Conservation (phyloP, 805 yeast species). For the Maudiozyma barnettii region DNA sequence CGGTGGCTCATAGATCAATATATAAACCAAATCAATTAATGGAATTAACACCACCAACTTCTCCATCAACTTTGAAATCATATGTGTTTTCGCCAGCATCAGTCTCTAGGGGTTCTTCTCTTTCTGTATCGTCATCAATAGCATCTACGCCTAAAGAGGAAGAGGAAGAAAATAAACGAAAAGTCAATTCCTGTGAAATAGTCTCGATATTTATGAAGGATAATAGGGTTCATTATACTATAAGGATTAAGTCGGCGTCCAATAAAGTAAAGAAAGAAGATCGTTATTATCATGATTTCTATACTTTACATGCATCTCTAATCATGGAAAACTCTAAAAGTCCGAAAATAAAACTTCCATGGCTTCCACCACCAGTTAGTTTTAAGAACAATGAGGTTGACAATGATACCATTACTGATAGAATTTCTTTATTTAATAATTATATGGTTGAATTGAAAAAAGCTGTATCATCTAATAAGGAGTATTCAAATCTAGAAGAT, state of each 20-base stretch:
- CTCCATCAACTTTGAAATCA: slow-evolving; percentile 15
- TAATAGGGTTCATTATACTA: slow-evolving; percentile 12
- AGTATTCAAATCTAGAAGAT: neutral
- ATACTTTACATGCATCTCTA: slow-evolving; percentile 13
- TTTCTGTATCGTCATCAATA: slow-evolving; percentile 2
- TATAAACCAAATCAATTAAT: slow-evolving; percentile 1
- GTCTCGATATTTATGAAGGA: slow-evolving; percentile 8
- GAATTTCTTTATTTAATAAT: slow-evolving; percentile 7
- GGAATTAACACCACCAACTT: slow-evolving; percentile 15
- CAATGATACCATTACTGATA: neutral
- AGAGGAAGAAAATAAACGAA: neutral
- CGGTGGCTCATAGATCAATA: neutral
- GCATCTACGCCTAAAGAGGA: neutral
- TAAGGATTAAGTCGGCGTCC: slow-evolving; percentile 8
- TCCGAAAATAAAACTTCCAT: slow-evolving; percentile 2
- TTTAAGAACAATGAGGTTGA: neutral
- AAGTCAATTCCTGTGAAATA: slow-evolving; percentile 3
- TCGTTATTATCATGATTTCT: slow-evolving; percentile 18
- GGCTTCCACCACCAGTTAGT: slow-evolving; percentile 8
- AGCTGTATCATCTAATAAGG: neutral
- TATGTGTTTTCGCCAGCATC: slow-evolving; percentile 9
- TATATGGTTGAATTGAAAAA: slow-evolving; percentile 4
- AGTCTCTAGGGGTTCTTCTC: slow-evolving; percentile 7
- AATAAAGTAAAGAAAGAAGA: slow-evolving; percentile 7
- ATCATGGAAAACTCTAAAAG: neutral